Conservation (phyloP, 495 filamentous ascomycete species). For the Podospora pseudopauciseta region DNA sequence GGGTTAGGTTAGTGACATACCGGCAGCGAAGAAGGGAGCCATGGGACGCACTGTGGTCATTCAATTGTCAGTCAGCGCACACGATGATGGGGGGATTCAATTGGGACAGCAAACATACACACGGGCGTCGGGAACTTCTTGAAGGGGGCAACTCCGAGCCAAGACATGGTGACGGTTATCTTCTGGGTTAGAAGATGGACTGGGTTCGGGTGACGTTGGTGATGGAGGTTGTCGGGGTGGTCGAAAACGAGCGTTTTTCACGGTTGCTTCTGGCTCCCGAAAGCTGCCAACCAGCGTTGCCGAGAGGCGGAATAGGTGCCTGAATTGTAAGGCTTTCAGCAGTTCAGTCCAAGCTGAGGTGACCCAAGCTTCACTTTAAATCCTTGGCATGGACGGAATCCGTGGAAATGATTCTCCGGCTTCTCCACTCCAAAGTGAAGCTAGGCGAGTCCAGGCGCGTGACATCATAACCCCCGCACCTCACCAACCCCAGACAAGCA, state of each 20-base stretch:
- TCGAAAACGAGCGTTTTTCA: constrained; percentile 46
- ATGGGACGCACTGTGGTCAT: constrained; percentile 70
- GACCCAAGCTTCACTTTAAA: neutral
- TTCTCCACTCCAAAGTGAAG: neutral
- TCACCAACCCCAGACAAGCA: neutral
- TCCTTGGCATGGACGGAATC: constrained; percentile 1
- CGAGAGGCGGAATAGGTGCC: constrained; percentile 13
- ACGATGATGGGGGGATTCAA: constrained; percentile 15
- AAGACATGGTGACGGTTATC: constrained; percentile 60
- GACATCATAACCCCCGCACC: constrained; percentile 34
- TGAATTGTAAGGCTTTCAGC: constrained; percentile 17
- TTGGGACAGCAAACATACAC: constrained; percentile 58
- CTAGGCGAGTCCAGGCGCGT: constrained; percentile 12
- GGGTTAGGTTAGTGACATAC: constrained; percentile 57
- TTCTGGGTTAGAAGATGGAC: constrained; percentile 22
- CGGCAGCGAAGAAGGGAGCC: constrained; percentile 88
- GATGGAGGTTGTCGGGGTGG: constrained; percentile 27
- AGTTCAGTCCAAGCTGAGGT: neutral
- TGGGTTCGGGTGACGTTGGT: constrained; percentile 24
- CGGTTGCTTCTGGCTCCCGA: constrained; percentile 18
- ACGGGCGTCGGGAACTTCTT: constrained; percentile 91
- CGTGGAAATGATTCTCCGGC: constrained; percentile 19
- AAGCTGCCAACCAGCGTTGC: constrained; percentile 16
- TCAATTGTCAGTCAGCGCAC: constrained; percentile 15
- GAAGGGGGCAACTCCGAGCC: constrained; percentile 59